Conservation (phyloP, 306 rosid species). For the Dalbergia cochinchinensis region DNA sequence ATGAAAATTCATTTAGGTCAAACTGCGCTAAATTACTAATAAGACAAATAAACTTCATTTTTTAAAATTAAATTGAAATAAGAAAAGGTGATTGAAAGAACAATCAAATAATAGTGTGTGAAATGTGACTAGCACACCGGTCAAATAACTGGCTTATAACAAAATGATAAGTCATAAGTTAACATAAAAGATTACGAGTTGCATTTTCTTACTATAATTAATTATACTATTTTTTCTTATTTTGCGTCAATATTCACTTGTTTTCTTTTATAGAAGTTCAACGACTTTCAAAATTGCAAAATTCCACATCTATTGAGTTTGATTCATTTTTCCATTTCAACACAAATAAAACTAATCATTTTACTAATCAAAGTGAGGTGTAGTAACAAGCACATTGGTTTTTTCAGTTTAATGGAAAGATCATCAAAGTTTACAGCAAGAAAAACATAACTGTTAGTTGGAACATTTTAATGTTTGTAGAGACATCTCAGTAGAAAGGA, state of each 20-base stretch:
- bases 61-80: too few relatives aligned
- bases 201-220: constrained; percentile 1
- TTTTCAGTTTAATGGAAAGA: not conserved
- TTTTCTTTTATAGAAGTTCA: not conserved
- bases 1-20: too few relatives aligned
- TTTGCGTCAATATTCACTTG: not conserved
- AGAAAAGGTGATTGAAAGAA: not conserved
- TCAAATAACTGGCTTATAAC: not conserved
- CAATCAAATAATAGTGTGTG: not conserved
- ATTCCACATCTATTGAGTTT: too few relatives aligned
- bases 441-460: not conserved
- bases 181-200: constrained; percentile 34
- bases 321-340: not conserved
- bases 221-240: not conserved
- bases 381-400: too few relatives aligned
- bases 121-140: not conserved
- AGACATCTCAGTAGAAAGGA: too few relatives aligned
- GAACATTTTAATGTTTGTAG: too few relatives aligned
- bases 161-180: not conserved
- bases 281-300: not conserved
- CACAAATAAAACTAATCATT: not conserved
- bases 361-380: too few relatives aligned
- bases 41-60: too few relatives aligned
- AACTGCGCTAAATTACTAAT: too few relatives aligned
- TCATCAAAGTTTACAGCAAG: not conserved